Base-by-base conservation (phyloP, 176 grass and related monocot species). In the Raddia guianensis region DNA sequence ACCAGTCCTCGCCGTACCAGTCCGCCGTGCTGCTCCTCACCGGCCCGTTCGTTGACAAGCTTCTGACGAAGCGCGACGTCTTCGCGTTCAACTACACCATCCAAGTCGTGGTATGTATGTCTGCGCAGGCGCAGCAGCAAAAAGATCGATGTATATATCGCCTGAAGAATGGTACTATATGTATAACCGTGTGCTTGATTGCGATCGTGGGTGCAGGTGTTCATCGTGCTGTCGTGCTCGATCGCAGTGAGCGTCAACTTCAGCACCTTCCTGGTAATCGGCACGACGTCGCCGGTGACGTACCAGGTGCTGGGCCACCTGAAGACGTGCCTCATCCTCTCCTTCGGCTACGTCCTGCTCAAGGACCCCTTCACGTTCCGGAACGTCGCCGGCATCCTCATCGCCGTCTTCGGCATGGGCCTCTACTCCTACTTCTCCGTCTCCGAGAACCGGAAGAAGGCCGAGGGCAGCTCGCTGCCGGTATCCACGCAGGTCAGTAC, bases 271-370 rank as follows among this genome's bases (percentile, higher is more conserved):
- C 80, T 98, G 80, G 95, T 98, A 53, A 94, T 98, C 60, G 92
- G 92, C 54, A 94, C 92, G n/a, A 94, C 92, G 5, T 98, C 92
- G 14, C 94, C 92, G 4, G 92, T 98, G 85, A 98, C 92, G 3
- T 94, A 98, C 83, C 95, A 98, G 77, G 92, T 98, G n/a, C 82
- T 98, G 45, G 95, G 95, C 12, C 95, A 98, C 85, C 83, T 98
- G 68, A 98, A 98, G 83, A 98, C 92, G 34, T 98, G 95, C 83
- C 85, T 98, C 8, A 85, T 98, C 78, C 87, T 94, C 32, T 94
- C 92, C 77, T 94, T 94, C 53, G 92, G 92, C 54, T 98, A 87
- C 85, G 18, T 87, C 34, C 74, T 98, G 16, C 73, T 98, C 58
- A 76, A 48, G 68, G 95, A 94, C 61, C 92, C 95, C 14, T 98